phyloP scores from a whole-genome alignment of 768 basidiomycete species.

The Lactarius tabidus region DNA sequence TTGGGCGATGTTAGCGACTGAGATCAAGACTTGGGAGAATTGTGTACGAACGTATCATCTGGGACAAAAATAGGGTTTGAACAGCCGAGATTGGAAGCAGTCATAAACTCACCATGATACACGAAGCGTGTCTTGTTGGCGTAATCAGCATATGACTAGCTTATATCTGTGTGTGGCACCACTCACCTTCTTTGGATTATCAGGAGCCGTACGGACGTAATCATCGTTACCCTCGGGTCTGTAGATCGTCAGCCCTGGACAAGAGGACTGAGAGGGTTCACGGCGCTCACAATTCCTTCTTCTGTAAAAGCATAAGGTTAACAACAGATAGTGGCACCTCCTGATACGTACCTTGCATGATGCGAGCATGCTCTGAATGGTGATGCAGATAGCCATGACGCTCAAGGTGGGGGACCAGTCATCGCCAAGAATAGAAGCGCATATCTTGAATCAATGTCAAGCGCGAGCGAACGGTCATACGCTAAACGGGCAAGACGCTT shows the following conservation, averaged over 20 bases:
- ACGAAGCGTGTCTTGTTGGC: slow-evolving; percentile 64
- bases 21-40: neutral
- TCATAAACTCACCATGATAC: slow-evolving; percentile 58
- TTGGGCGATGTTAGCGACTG: neutral
- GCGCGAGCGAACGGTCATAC: slow-evolving; percentile 16
- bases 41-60: slow-evolving; percentile 26
- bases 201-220: slow-evolving; percentile 72
- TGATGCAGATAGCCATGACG: slow-evolving; percentile 76
- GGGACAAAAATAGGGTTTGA: neutral
- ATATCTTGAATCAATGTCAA: slow-evolving; percentile 52
- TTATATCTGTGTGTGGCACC: neutral
- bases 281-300: slow-evolving; percentile 58
- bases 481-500: slow-evolving; percentile 27
- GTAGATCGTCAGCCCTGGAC: slow-evolving; percentile 12
- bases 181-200: slow-evolving; percentile 82
- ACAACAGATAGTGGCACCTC: neutral
- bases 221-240: slow-evolving; percentile 84
- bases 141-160: slow-evolving; percentile 7
- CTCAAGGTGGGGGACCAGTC: slow-evolving; percentile 91
- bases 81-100: neutral
- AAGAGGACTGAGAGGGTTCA: neutral
- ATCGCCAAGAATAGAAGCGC: slow-evolving; percentile 82
- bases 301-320: slow-evolving; percentile 32
- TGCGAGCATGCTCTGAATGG: slow-evolving; percentile 88
- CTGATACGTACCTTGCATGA: slow-evolving; percentile 68